Conservation (phyloP, 2,329 filamentous ascomycete genomes). For the Fusarium sp. region DNA sequence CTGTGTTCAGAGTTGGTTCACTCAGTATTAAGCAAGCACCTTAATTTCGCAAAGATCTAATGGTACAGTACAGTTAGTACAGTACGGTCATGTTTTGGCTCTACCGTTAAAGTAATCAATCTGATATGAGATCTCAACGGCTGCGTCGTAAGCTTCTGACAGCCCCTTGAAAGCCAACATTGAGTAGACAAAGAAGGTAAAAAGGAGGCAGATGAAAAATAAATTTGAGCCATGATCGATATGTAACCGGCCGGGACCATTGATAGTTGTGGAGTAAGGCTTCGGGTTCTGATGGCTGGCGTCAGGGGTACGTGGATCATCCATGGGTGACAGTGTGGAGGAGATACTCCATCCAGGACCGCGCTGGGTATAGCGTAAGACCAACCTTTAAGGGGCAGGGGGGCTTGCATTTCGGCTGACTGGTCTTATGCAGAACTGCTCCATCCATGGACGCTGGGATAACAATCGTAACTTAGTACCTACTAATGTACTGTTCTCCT, state of each 20-base stretch:
- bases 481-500: not conserved
- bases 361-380: conserved; percentile 15
- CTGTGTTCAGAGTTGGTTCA: not conserved
- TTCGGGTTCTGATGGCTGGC: conserved; percentile 28
- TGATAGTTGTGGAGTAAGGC: conserved; percentile 29
- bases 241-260: conserved; percentile 15
- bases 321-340: conserved; percentile 23
- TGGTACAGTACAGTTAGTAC: not conserved
- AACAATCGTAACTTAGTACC: not conserved
- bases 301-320: conserved; percentile 40
- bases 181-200: conserved; percentile 12
- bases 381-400: conserved; percentile 26
- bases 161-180: not conserved
- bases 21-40: not conserved
- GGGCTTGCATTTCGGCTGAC: conserved; percentile 30
- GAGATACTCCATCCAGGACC: conserved; percentile 19
- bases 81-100: conserved; percentile 2
- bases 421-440: not conserved
- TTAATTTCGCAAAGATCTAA: not conserved
- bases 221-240: conserved; percentile 41
- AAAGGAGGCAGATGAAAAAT: conserved; percentile 19
- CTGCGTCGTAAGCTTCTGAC: conserved; percentile 8
- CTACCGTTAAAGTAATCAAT: not conserved
- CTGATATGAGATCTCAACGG: conserved; percentile 19
- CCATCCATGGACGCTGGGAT: not conserved